Conservation (phyloP, 495 filamentous ascomycete genomes). For the Pyrenula aspistea region DNA sequence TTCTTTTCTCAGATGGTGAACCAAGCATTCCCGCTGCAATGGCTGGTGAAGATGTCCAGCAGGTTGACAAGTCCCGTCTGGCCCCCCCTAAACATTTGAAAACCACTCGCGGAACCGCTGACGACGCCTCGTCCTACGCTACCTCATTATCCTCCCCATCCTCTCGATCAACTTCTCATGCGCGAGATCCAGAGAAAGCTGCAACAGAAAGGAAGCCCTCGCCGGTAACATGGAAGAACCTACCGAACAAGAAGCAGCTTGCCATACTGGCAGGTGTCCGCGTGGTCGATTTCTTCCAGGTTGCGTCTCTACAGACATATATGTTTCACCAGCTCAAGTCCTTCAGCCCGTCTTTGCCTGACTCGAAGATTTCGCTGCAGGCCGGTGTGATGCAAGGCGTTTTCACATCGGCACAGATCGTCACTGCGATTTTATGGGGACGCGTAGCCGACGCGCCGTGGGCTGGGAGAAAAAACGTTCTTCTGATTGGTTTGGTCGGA, state of each 20-base stretch:
- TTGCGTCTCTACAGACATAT: slow-evolving; percentile 47
- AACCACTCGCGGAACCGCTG: too few species aligned
- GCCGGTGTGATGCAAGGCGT: slow-evolving; percentile 67
- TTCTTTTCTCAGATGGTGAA: background rate
- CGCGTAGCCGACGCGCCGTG: slow-evolving; percentile 50
- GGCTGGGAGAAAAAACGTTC: slow-evolving; percentile 62
- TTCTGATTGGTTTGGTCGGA: slow-evolving; percentile 63
- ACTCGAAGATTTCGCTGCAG: slow-evolving; percentile 61
- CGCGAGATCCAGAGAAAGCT: background rate
- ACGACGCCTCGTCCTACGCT: too few species aligned
- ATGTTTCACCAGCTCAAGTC: slow-evolving; percentile 72
- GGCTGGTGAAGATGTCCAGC: background rate
- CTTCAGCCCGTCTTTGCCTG: slow-evolving; percentile 50
- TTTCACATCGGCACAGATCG: slow-evolving; percentile 74
- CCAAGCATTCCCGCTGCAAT: background rate
- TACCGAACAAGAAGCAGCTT: slow-evolving; percentile 67
- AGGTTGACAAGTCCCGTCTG: background rate
- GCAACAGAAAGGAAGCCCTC: background rate
- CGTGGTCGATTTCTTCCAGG: slow-evolving; percentile 42
- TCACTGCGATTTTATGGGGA: slow-evolving; percentile 80
- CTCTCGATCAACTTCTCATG: background rate
- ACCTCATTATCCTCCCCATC: background rate
- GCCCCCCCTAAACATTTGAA: background rate
- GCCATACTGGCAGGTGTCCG: slow-evolving; percentile 60
- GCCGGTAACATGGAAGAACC: slow-evolving; percentile 48